Base-by-base conservation (phyloP, 345 rosid genomes). In the Bretschneidera sinensis region DNA sequence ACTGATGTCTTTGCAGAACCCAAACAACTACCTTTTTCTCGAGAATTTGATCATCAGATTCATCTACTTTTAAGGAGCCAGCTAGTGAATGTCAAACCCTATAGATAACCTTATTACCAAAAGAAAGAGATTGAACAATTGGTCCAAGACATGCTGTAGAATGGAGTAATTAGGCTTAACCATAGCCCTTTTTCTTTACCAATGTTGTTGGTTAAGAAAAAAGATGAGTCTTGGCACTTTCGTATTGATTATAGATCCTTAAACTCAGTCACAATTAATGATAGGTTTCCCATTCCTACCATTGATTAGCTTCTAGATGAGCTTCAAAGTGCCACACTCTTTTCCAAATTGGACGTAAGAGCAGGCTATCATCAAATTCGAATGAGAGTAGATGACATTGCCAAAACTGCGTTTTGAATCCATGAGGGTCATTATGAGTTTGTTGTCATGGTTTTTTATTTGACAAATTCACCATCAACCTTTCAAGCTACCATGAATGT, bases 341-440 rank as follows among this genome's bases (percentile, higher is more conserved):
- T 62, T 21, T 17, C 67, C 1, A 69, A 69, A 28, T 6, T 62
- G 8, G 68, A 63, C 18, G 9, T 63, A 1, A 15, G 48, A 3
- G 49, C 53, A 1, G 59, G 67, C 0, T 69, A 61, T 6, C 61
- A 69, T 21, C 63, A 62, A 28, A 57, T 69, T 7, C 17, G 53
- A 17, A 50, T 69, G 48, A 17, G 8, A 0, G 21, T 7, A 0
- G 10, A 3, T 0, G 68, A 69, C 17, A 18, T 63, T 4, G 16
- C 20, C 13, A 62, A 69, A 18, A 69, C 58, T 5, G 43, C 48
- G 0, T 62, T 69, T 17, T 9, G 45, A 9, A 62, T 47, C 9
- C 72, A 68, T 24, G 45, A 56, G 7, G 68, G 68, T 8, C 73
- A 69, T 24, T 62, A 49, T 24, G 68, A 69, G 10, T 69, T 55